Conservation (phyloP, 2,329 filamentous ascomycete species). For the Hypoxylon sp. region DNA sequence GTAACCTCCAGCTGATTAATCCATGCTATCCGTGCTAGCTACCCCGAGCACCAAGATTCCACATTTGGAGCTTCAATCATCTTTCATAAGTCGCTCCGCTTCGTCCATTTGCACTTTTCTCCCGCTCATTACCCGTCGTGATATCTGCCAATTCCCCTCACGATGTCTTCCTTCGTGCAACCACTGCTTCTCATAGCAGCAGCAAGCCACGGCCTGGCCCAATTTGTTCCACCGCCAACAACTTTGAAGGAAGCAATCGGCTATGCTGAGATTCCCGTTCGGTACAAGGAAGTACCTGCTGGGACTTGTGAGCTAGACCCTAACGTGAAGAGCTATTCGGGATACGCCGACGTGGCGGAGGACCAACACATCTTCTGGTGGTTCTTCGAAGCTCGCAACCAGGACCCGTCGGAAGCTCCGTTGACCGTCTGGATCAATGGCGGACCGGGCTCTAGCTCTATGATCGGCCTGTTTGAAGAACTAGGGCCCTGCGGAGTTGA, state of each 20-base stretch:
- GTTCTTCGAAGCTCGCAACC: slow-evolving; percentile 66
- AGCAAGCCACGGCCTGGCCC: slow-evolving; percentile 43
- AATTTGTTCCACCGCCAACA: slow-evolving; percentile 52
- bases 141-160: slow-evolving; percentile 14
- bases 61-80: slow-evolving; percentile 4
- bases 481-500: slow-evolving; percentile 59
- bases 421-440: slow-evolving; percentile 69
- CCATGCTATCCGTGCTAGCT: slow-evolving; percentile 22
- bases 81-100: slow-evolving; percentile 29
- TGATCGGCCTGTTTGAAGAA: slow-evolving; percentile 70
- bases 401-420: slow-evolving; percentile 61
- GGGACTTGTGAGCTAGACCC: slow-evolving; percentile 63
- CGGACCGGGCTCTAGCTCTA: slow-evolving; percentile 65
- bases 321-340: slow-evolving; percentile 59
- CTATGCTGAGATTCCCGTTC: slow-evolving; percentile 58
- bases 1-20: slow-evolving; percentile 35
- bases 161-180: slow-evolving; percentile 46
- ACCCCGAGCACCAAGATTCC: slow-evolving; percentile 16
- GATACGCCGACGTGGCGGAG: slow-evolving; percentile 60
- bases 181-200: slow-evolving; percentile 45
- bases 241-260: slow-evolving; percentile 50
- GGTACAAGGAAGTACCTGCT: slow-evolving; percentile 64
- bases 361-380: slow-evolving; percentile 62
- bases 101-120: slow-evolving; percentile 11
- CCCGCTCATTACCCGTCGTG: slow-evolving; percentile 21